Percentiles rank a stretch among this genome's conserved stretches.
Evolutionary conservation across 176 grass and related monocot genomes (phyloP).

Genomic region (Hyparrhenia diplandra): DNA sequence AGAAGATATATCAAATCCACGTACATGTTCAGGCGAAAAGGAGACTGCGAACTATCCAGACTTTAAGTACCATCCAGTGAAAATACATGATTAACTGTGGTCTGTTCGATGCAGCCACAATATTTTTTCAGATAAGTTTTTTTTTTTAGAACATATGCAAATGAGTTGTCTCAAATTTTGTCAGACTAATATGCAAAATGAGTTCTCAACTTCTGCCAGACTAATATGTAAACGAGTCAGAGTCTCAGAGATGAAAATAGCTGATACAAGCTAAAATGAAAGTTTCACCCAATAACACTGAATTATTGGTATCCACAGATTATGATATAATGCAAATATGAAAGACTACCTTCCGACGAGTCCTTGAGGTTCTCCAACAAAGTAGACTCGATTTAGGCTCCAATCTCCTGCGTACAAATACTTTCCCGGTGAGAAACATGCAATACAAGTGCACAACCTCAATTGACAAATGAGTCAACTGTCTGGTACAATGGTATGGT

Average conservation of each 20-base stretch:
- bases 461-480: conserved; percentile 9
- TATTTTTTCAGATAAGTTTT: background rate
- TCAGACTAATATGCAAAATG: background rate
- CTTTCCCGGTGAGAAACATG: conserved; percentile 18
- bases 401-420: conserved; percentile 65
- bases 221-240: background rate
- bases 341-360: conserved; percentile 62
- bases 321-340: background rate
- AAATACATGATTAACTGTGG: background rate
- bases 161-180: background rate
- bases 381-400: conserved; percentile 82
- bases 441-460: conserved; percentile 7
- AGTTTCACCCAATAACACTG: background rate
- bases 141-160: background rate
- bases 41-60: background rate
- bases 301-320: background rate
- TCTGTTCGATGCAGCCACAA: background rate
- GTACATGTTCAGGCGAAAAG: background rate
- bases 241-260: background rate
- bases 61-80: background rate
- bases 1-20: conserved; percentile 4
- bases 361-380: conserved; percentile 66
- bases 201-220: background rate
- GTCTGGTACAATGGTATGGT: background rate
- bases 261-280: conserved; percentile 15